Conservation (phyloP, 768 basidiomycete genomes). For the Boletales sp. region DNA sequence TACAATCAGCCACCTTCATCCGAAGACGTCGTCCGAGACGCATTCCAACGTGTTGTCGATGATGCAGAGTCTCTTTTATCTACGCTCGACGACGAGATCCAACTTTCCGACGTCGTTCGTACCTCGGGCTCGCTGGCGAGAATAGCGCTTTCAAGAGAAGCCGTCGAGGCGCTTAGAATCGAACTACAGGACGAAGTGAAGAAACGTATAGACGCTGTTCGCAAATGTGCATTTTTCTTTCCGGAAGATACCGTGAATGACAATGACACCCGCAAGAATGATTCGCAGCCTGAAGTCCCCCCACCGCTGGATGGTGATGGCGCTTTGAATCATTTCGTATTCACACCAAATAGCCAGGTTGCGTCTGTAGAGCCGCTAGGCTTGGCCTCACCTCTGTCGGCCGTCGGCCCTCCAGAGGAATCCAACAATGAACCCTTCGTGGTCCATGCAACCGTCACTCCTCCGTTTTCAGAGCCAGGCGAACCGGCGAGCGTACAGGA, state of each 20-base stretch:
- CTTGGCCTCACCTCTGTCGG: not conserved
- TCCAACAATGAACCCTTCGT: constrained; percentile 10
- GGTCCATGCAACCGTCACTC: not conserved
- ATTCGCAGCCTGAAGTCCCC: not conserved
- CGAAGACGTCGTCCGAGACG: constrained; percentile 16
- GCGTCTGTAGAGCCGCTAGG: not conserved
- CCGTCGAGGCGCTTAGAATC: constrained; percentile 48
- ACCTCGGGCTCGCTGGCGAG: constrained; percentile 51
- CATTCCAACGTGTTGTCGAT: constrained; percentile 32
- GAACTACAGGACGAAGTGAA: constrained; percentile 58
- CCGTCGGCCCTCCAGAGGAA: constrained; percentile 2
- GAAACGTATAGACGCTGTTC: constrained; percentile 38
- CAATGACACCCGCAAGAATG: not conserved
- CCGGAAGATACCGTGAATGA: not conserved
- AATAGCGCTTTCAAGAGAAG: constrained; percentile 44
- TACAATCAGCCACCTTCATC: constrained; percentile 4
- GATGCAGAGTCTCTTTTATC: constrained; percentile 35
- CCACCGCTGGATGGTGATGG: not conserved
- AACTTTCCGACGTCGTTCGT: constrained; percentile 12
- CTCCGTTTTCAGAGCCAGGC: not conserved
- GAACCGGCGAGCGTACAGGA: not conserved
- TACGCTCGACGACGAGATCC: constrained; percentile 32
- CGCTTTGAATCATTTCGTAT: not conserved
- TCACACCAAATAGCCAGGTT: not conserved
- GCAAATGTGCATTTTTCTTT: not conserved